Evolutionary conservation across 2,329 filamentous ascomycete genomes (phyloP).

Genomic region (Keithomyces neogunnii): DNA sequence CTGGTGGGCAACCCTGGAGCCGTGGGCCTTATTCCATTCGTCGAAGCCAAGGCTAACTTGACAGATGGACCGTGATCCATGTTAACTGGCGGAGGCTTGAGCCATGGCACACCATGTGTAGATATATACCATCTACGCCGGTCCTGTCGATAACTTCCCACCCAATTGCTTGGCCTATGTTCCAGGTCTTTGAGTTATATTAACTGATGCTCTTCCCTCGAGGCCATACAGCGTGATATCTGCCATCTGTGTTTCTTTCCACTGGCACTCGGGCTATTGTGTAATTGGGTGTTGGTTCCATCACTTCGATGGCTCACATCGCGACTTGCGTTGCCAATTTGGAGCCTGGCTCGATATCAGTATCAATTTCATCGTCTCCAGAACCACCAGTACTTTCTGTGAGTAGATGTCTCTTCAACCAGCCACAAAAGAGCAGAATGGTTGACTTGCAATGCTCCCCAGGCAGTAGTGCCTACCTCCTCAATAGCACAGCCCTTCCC

Average conservation of each 20-base stretch:
- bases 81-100: background rate
- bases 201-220: background rate
- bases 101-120: background rate
- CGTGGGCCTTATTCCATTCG: constrained; percentile 1
- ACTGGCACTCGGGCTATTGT: background rate
- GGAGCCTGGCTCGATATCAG: constrained; percentile 44
- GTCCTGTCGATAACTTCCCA: background rate
- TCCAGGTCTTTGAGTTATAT: background rate
- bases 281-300: background rate
- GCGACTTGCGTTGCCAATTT: constrained; percentile 47
- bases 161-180: background rate
- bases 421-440: background rate
- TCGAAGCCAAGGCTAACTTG: constrained; percentile 4
- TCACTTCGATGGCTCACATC: constrained; percentile 50
- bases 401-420: constrained; percentile 11
- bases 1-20: constrained; percentile 3
- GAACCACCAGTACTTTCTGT: constrained; percentile 37
- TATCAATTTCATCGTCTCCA: constrained; percentile 41
- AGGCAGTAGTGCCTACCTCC: constrained; percentile 4
- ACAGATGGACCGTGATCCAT: background rate
- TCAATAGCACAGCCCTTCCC: constrained; percentile 38
- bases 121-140: constrained; percentile 5
- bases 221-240: background rate
- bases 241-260: background rate
- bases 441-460: constrained; percentile 3